Conservation (phyloP, 2,329 filamentous ascomycete species). For the Paecilomyces sp. region DNA sequence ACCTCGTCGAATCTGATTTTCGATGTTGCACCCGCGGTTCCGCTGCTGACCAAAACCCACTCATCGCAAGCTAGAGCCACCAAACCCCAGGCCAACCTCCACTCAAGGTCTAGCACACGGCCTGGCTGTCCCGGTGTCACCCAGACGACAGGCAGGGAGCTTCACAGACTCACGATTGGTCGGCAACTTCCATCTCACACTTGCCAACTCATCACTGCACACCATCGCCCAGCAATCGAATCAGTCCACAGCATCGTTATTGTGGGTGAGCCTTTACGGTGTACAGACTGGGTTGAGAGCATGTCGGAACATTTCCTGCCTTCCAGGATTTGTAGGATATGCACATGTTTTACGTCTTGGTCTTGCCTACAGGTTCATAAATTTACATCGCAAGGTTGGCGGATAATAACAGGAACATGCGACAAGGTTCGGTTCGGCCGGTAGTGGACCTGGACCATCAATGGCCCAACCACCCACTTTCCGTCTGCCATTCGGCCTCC, state of each 20-base stretch:
- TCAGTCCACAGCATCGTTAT: not conserved
- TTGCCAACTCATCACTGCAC: conserved; percentile 16
- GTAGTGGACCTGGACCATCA: not conserved
- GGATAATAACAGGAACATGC: not conserved
- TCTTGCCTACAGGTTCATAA: not conserved
- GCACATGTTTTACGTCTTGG: not conserved
- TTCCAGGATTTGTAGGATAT: not conserved
- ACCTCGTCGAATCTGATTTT: not conserved
- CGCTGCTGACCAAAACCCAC: not conserved
- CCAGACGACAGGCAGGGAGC: conserved; percentile 7
- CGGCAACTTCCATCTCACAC: conserved; percentile 4
- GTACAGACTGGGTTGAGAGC: not conserved
- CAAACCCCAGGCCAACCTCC: not conserved
- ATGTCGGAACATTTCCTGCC: not conserved
- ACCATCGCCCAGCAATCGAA: conserved; percentile 2
- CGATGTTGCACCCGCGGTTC: not conserved
- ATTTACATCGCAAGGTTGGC: not conserved
- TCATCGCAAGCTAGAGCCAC: not conserved
- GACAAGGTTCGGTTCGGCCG: not conserved
- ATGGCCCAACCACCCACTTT: not conserved
- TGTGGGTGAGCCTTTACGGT: not conserved
- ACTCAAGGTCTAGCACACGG: not conserved
- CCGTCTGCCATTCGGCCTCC: not conserved
- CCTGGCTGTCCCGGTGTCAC: conserved; percentile 1
- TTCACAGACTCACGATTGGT: not conserved